Evolutionary conservation across 352 stramenopile species (phyloP).

Genomic region (Globisporangium canariense): DNA sequence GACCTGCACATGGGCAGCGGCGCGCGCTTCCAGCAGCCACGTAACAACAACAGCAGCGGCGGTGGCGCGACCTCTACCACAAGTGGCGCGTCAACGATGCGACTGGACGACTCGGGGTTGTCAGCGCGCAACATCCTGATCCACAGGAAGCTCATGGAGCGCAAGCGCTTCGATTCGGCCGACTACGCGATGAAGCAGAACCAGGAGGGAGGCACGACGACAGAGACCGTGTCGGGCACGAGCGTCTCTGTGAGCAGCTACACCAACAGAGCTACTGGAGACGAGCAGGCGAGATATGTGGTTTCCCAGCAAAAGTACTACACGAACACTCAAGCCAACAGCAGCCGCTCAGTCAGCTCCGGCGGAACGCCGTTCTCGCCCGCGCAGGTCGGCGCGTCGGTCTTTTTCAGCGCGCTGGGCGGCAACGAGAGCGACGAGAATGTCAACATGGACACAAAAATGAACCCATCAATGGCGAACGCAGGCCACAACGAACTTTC

Average conservation of each 20-base stretch:
- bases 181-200: conserved; percentile 76
- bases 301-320: conserved; percentile 4
- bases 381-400: conserved; percentile 38
- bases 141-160: conserved; percentile 62
- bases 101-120: conserved; percentile 36
- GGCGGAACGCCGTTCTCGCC: conserved; percentile 21
- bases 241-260: neutral
- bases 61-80: neutral
- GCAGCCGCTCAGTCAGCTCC: neutral
- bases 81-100: neutral
- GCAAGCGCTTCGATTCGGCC: conserved; percentile 82
- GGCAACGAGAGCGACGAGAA: conserved; percentile 21
- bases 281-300: conserved; percentile 5
- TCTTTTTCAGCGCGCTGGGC: conserved; percentile 41
- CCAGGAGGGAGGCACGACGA: conserved; percentile 19
- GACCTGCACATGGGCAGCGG: conserved; percentile 33
- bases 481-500: neutral
- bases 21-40: neutral
- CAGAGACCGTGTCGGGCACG: neutral
- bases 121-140: conserved; percentile 81
- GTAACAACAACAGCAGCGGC: neutral
- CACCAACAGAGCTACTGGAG: neutral
- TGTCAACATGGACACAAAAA: conserved; percentile 19
- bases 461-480: neutral
- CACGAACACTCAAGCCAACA: neutral